Base-by-base conservation (phyloP, 1,139 yeast genomes). In the Pichia sp. region DNA sequence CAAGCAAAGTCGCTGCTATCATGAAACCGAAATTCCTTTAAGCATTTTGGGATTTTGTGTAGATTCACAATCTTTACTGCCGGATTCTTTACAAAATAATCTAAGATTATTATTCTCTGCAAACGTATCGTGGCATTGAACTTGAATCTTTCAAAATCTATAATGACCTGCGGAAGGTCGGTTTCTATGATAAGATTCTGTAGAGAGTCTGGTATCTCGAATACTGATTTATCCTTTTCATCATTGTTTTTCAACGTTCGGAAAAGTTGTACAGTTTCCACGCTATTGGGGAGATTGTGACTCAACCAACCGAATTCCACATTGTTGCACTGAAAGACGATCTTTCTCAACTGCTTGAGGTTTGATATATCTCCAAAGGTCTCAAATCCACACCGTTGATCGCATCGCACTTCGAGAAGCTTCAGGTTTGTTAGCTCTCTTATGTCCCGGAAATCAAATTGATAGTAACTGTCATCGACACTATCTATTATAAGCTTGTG, bases 21-120 rank as follows among this genome's bases (percentile, higher is more conserved):
- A 36, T 52, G 49, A 31, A 52, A 52, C 31, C 51, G 17, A 3
- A 52, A 43, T 34, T 52, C 51, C 29, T 44, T 48, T 12, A 52
- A 29, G n/a, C 24, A 30, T 36, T 48, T 38, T 7, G 54, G 51
- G 16, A 52, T 27, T 12, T 24, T n/a, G 3, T 16, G 16, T 14
- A 51, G 34, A 16, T 47, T 47, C 3, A 33, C 17, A 3, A 51
- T 31, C 6, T 31, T 12, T 38, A 51, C 38, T 5, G 8, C 8
- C 16, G 42, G 36, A 7, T 27, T 43, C 20, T 41, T 41, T 8
- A 47, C 29, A 8, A 46, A 41, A 42, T 38, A 34, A 47, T 51
- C 27, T 5, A 47, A 14, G 1, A 51, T 47, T 12, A 46, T 31
- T 2, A 51, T 51, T 41, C 29, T 43, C 27, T 34, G 40, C 10